These are phyloP conservation scores for Solanum appendiculatum DNA, from an alignment of 257 asterid species.

Conservation along the genomic window DNA sequence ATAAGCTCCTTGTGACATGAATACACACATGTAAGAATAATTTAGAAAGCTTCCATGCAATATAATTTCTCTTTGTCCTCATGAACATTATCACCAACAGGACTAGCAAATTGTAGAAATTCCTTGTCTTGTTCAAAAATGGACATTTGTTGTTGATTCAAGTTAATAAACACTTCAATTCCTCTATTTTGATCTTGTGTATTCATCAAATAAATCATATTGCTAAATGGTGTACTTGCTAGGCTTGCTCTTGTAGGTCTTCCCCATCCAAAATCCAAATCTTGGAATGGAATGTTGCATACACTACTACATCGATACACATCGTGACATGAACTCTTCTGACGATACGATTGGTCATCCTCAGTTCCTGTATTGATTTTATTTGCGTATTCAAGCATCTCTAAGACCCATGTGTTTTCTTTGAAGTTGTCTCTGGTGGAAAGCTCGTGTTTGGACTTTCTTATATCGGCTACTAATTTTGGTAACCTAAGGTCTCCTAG, in stretches of 20 bases:
- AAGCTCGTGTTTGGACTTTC: neutral
- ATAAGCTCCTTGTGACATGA: neutral
- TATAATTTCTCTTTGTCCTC: neutral
- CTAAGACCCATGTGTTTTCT: neutral
- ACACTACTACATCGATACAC: neutral
- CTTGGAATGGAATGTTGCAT: neutral
- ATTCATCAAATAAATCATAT: neutral
- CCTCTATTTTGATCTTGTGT: neutral
- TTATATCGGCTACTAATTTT: neutral
- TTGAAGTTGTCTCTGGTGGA: neutral
- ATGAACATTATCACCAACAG: neutral
- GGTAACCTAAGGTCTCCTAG: neutral
- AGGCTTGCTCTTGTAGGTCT: neutral
- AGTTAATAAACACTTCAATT: neutral
- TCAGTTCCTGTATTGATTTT: neutral
- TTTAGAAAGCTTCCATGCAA: neutral
- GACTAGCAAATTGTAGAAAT: neutral
- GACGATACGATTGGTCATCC: neutral
- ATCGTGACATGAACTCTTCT: neutral
- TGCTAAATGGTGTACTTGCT: neutral
- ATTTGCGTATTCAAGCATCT: neutral
- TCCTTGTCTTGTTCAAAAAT: neutral
- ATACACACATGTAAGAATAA: neutral
- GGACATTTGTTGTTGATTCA: neutral
- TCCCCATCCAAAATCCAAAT: conserved; percentile 4